A percentile compares a stretch with the other conserved stretches of the same genome.
Evolutionary conservation across 2,329 filamentous ascomycete species (phyloP).

Genomic region (Stagonosporopsis chrysanthemi): DNA sequence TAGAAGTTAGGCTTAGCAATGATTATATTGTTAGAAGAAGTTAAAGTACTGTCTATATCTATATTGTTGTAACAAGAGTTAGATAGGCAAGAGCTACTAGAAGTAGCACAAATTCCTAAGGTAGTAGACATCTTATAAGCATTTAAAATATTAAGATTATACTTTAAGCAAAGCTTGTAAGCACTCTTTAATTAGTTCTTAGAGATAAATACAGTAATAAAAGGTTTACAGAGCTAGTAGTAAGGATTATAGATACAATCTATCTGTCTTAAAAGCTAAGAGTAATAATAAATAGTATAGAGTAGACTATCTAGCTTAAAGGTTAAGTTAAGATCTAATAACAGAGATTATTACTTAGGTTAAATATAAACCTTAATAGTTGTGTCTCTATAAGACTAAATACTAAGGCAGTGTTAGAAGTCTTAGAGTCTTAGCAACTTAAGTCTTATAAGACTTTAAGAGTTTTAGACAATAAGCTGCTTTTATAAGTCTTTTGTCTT

Average conservation of each 20-base stretch:
- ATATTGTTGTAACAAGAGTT: too few species aligned
- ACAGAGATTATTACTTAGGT: too few species aligned
- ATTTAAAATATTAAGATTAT: background rate
- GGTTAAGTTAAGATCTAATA: background rate
- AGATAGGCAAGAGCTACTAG: too few species aligned
- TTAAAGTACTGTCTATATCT: too few species aligned
- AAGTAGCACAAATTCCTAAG: background rate
- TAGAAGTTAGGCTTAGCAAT: too few species aligned
- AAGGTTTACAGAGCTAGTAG: background rate
- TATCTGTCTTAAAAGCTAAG: background rate
- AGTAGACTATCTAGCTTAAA: background rate
- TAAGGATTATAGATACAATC: background rate
- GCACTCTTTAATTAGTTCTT: background rate
- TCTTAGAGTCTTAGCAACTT: too few species aligned
- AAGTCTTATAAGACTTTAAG: too few species aligned
- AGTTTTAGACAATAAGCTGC: too few species aligned
- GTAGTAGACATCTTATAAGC: background rate
- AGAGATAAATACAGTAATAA: background rate
- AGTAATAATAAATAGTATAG: background rate
- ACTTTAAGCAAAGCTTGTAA: background rate
- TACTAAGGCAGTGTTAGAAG: too few species aligned
- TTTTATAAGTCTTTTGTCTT: too few species aligned
- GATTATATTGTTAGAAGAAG: too few species aligned
- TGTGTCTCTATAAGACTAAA: background rate
- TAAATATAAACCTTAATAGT: background rate